Conservation (phyloP, 352 stramenopile genomes). For the Elongisporangium senticosum region DNA sequence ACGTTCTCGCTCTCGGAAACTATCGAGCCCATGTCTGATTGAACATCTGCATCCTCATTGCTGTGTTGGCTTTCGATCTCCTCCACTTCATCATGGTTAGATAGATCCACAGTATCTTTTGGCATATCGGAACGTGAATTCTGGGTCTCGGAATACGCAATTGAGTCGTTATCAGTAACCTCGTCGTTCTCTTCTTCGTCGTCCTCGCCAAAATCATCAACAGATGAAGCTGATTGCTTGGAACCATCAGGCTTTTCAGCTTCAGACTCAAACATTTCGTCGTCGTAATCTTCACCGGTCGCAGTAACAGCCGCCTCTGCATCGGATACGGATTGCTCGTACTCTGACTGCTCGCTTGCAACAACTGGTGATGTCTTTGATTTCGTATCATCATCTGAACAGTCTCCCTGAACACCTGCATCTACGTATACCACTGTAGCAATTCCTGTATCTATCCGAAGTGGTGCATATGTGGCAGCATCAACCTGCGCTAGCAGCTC, state of each 20-base stretch:
- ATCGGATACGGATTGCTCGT: not conserved
- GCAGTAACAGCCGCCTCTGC: not conserved
- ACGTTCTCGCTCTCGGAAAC: not conserved
- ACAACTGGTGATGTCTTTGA: not conserved
- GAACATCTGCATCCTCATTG: not conserved
- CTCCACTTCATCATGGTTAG: conserved; percentile 1
- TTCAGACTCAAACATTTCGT: not conserved
- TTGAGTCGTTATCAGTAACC: not conserved
- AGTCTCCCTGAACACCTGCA: conserved; percentile 29
- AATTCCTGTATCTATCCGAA: conserved; percentile 28
- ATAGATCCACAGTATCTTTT: not conserved
- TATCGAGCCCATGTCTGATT: not conserved
- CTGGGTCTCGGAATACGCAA: not conserved
- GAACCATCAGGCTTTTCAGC: not conserved
- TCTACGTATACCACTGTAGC: conserved; percentile 5
- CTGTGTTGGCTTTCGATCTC: conserved; percentile 4
- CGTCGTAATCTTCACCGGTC: not conserved
- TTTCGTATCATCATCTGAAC: not conserved
- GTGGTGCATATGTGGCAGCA: conserved; percentile 30
- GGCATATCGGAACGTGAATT: not conserved
- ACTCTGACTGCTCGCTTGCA: not conserved
- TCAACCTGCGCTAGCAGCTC: conserved; percentile 21
- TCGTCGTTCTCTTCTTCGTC: conserved; percentile 21
- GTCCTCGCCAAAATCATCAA: conserved; percentile 17
- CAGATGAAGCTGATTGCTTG: not conserved